These are phyloP conservation scores for Neofusicoccum cordaticola DNA, from an alignment of 2,329 filamentous ascomycete species.

Conservation along the genomic window DNA sequence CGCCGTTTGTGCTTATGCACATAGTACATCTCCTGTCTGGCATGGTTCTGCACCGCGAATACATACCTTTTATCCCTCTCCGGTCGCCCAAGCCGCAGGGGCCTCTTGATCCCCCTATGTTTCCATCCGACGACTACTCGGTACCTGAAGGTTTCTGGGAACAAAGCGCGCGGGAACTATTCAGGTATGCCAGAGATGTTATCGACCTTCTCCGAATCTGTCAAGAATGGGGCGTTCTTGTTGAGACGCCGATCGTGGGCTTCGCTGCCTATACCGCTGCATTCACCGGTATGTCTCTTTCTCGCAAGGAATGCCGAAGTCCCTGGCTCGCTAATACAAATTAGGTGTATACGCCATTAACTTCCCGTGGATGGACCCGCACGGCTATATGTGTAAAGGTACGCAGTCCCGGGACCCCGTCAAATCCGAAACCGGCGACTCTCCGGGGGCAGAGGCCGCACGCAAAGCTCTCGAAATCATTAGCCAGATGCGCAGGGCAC, in stretches of 20 bases:
- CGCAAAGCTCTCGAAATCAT: conserved; percentile 52
- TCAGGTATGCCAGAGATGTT: conserved; percentile 61
- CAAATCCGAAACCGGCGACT: conserved; percentile 13
- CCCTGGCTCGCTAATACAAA: conserved; percentile 15
- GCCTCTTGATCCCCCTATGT: conserved; percentile 59
- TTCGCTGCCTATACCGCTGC: conserved; percentile 67
- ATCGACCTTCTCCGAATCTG: conserved; percentile 63
- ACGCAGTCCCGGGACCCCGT: conserved; percentile 20
- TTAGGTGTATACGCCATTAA: conserved; percentile 61
- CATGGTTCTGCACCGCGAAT: conserved; percentile 68
- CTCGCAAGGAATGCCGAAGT: background rate
- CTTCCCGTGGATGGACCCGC: conserved; percentile 67
- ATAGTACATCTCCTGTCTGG: conserved; percentile 63
- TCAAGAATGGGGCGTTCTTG: conserved; percentile 57
- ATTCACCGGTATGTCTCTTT: conserved; percentile 49
- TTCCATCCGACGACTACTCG: conserved; percentile 46
- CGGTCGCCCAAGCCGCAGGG: conserved; percentile 50
- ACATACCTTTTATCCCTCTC: conserved; percentile 64
- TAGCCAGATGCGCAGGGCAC: conserved; percentile 49
- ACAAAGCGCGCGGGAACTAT: conserved; percentile 60
- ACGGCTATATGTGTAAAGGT: conserved; percentile 49
- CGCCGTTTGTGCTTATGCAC: conserved; percentile 65
- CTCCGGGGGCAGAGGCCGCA: conserved; percentile 42
- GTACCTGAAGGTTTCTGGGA: conserved; percentile 60
- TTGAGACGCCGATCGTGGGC: conserved; percentile 65